Conservation (phyloP, 352 stramenopile genomes). For the Globisporangium camurandrum region DNA sequence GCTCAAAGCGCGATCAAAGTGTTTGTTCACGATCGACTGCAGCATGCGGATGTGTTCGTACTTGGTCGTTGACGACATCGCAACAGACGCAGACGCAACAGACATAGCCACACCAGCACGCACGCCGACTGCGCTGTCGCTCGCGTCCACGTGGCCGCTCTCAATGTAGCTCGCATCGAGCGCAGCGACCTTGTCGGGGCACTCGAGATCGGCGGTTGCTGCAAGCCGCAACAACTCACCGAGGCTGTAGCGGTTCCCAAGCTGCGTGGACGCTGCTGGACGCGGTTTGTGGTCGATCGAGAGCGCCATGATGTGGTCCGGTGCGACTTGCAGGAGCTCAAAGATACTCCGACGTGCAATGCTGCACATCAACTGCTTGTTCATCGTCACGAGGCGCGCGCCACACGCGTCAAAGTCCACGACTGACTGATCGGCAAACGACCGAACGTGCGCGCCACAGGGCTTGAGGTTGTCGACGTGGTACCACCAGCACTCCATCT, state of each 20-base stretch:
- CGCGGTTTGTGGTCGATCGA: conserved; percentile 21
- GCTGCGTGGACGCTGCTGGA: conserved; percentile 10
- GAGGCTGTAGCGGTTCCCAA: conserved; percentile 37
- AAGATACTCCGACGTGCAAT: conserved; percentile 59
- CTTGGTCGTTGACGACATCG: conserved; percentile 7
- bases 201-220: conserved; percentile 43
- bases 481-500: conserved; percentile 67
- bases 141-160: conserved; percentile 4
- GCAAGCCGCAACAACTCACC: conserved; percentile 47
- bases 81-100: not conserved
- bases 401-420: conserved; percentile 31
- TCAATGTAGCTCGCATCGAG: conserved; percentile 16
- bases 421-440: conserved; percentile 30
- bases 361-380: conserved; percentile 46
- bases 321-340: conserved; percentile 41
- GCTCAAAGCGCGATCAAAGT: conserved; percentile 29
- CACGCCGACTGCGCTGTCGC: not conserved
- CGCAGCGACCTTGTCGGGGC: conserved; percentile 26
- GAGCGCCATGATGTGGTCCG: conserved; percentile 54
- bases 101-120: not conserved
- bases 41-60: conserved; percentile 26
- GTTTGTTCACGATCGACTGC: conserved; percentile 40
- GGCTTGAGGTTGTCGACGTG: conserved; percentile 42
- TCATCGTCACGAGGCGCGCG: conserved; percentile 22
- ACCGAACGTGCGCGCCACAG: conserved; percentile 8